These are phyloP conservation scores for Symbiotaphrina buchneri DNA, from an alignment of 495 filamentous ascomycete genomes.

Conservation along the genomic window DNA sequence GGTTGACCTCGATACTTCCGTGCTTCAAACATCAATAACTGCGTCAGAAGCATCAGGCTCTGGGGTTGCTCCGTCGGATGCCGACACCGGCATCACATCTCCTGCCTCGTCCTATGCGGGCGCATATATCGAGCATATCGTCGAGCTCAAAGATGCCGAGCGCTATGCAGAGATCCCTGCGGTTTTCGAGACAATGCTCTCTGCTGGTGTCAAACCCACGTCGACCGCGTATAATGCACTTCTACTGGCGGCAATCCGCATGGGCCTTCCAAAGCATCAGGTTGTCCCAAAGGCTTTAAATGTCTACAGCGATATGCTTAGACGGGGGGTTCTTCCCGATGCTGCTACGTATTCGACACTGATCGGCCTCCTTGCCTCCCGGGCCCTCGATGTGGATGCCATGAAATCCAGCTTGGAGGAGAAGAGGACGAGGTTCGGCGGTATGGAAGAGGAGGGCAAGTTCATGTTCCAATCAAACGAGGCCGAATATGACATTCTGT, in stretches of 20 bases:
- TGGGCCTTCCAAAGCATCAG: slow-evolving; percentile 49
- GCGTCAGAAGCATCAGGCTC: too few relatives aligned
- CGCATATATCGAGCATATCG: slow-evolving; percentile 50
- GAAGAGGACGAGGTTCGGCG: slow-evolving; percentile 57
- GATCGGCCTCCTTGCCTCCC: slow-evolving; percentile 55
- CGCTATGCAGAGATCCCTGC: slow-evolving; percentile 72
- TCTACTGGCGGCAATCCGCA: slow-evolving; percentile 55
- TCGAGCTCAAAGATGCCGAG: slow-evolving; percentile 37
- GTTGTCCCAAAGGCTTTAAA: slow-evolving; percentile 75
- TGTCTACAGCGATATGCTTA: slow-evolving; percentile 91
- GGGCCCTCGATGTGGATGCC: slow-evolving; percentile 47
- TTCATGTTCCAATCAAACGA: slow-evolving; percentile 81
- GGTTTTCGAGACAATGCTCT: slow-evolving; percentile 70
- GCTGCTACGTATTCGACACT: slow-evolving; percentile 70
- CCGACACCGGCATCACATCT: too few relatives aligned
- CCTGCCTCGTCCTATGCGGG: too few relatives aligned
- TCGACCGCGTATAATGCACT: slow-evolving; percentile 78
- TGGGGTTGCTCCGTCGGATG: too few relatives aligned
- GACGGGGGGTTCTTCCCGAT: slow-evolving; percentile 60
- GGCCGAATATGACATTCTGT: slow-evolving; percentile 57
- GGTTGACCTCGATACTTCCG: slow-evolving; percentile 12
- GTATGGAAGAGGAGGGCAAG: slow-evolving; percentile 64
- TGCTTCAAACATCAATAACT: too few relatives aligned
- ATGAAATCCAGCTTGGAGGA: slow-evolving; percentile 51
- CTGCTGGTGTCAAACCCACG: slow-evolving; percentile 52